Conservation (phyloP, 176 grass and related monocot genomes). For the Areca catechu region DNA sequence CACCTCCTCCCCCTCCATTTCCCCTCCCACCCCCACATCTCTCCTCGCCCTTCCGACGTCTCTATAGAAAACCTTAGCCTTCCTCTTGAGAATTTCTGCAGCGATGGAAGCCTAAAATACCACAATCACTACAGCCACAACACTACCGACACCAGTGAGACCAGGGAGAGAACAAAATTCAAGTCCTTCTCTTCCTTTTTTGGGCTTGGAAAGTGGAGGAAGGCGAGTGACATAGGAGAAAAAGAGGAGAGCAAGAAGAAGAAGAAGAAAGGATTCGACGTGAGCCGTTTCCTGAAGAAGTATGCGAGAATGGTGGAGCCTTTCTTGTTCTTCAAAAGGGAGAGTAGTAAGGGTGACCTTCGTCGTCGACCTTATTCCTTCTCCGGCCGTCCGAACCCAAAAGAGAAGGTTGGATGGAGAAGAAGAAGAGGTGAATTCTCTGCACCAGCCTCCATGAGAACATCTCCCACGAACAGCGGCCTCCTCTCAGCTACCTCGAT, state of each 20-base stretch:
- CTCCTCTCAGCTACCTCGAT: slow-evolving; percentile 68
- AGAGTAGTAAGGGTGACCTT: slow-evolving; percentile 35
- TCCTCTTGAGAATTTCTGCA: slow-evolving; percentile 9
- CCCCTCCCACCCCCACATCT: neutral
- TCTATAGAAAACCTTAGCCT: slow-evolving; percentile 7
- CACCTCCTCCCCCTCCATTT: slow-evolving; percentile 17
- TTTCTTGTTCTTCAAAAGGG: slow-evolving; percentile 38
- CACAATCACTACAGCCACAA: slow-evolving; percentile 48
- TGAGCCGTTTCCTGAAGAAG: slow-evolving; percentile 60
- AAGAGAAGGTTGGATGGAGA: slow-evolving; percentile 20
- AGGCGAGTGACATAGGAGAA: slow-evolving; percentile 15
- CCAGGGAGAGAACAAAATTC: slow-evolving; percentile 24
- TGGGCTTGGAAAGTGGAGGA: slow-evolving; percentile 31
- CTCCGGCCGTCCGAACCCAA: slow-evolving; percentile 29
- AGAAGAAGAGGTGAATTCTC: slow-evolving; percentile 38
- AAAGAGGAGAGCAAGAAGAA: slow-evolving; percentile 7
- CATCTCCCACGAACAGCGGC: slow-evolving; percentile 71
- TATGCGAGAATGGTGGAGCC: slow-evolving; percentile 68
- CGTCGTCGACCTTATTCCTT: slow-evolving; percentile 60
- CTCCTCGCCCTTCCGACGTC: slow-evolving; percentile 10
- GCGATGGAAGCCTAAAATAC: slow-evolving; percentile 16
- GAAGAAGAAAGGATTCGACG: slow-evolving; percentile 38
- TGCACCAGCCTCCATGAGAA: slow-evolving; percentile 69
- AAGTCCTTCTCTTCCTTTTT: slow-evolving; percentile 51
- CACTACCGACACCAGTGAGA: slow-evolving; percentile 1